A percentile compares a stretch with the other conserved stretches of the same genome.
Conservation (phyloP, 352 stramenopile genomes). For the Phytophthora capsici region DNA sequence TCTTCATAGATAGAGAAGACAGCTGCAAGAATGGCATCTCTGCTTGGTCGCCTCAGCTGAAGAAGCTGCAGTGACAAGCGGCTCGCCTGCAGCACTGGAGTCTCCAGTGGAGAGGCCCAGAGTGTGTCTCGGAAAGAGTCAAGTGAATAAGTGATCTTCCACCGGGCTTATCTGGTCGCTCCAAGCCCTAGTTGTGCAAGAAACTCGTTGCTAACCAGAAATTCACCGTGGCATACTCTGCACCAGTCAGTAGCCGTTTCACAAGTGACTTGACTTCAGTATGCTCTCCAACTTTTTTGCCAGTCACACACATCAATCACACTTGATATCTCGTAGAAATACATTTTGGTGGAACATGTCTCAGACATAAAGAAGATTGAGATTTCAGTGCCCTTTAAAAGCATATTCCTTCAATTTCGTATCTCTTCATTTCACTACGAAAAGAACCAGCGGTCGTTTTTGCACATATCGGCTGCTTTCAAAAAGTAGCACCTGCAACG, state of each 20-base stretch:
- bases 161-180: constrained; percentile 26
- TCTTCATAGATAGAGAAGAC: constrained; percentile 23
- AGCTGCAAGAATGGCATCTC: constrained; percentile 11
- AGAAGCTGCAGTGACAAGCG: constrained; percentile 5
- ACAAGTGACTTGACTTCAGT: constrained; percentile 16
- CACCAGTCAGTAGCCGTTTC: constrained; percentile 7
- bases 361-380: not conserved
- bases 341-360: not conserved
- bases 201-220: constrained; percentile 8
- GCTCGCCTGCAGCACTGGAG: not conserved
- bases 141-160: constrained; percentile 12
- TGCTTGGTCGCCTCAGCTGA: constrained; percentile 2
- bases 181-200: constrained; percentile 5
- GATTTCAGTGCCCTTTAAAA: too few relatives aligned
- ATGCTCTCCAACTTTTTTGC: constrained; percentile 24
- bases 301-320: not conserved
- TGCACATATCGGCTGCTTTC: constrained; percentile 13
- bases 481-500: constrained; percentile 14
- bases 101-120: not conserved
- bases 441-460: not conserved
- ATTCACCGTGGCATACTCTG: constrained; percentile 12
- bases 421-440: not conserved
- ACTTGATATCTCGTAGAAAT: constrained; percentile 1
- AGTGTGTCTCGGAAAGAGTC: constrained; percentile 16
- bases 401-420: too few relatives aligned